A percentile compares a stretch with the other conserved stretches of the same genome.
These are phyloP conservation scores for Prunus yedoensis DNA, from an alignment of 331 rosid genomes.

Conservation along the genomic window DNA sequence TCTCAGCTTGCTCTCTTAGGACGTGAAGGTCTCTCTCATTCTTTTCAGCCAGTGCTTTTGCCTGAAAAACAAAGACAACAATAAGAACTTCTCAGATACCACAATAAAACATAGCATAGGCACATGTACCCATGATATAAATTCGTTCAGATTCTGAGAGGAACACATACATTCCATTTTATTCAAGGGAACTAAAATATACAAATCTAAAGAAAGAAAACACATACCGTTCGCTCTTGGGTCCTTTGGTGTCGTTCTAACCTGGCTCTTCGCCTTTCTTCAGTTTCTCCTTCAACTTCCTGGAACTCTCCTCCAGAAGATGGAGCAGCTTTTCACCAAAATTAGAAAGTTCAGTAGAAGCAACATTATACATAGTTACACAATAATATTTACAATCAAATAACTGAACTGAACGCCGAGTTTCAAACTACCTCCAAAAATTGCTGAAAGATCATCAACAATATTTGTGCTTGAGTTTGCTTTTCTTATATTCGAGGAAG, in stretches of 20 bases:
- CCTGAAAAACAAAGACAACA: slow-evolving; percentile 43
- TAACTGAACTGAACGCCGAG: slow-evolving; percentile 11
- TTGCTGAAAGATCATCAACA: slow-evolving; percentile 89
- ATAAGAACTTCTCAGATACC: slow-evolving; percentile 19
- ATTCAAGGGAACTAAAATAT: slow-evolving; percentile 19
- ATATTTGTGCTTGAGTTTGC: slow-evolving; percentile 71
- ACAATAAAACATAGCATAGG: not conserved
- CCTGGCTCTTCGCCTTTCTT: slow-evolving; percentile 92
- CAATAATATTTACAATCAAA: slow-evolving; percentile 11
- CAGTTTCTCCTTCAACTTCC: slow-evolving; percentile 91
- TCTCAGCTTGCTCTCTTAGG: slow-evolving; percentile 98
- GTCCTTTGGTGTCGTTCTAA: slow-evolving; percentile 93
- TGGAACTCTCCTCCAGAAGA: slow-evolving; percentile 81
- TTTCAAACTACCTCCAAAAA: slow-evolving; percentile 75
- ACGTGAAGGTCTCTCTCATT: slow-evolving; percentile 88
- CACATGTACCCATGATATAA: not conserved
- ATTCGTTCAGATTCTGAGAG: slow-evolving; percentile 7
- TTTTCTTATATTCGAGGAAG: slow-evolving; percentile 73
- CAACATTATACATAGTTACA: slow-evolving; percentile 13
- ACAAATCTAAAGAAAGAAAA: slow-evolving; percentile 19
- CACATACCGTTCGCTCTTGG: slow-evolving; percentile 85
- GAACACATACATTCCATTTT: slow-evolving; percentile 13
- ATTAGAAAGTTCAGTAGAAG: slow-evolving; percentile 30
- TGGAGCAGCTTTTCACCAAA: slow-evolving; percentile 62
- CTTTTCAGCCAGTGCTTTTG: slow-evolving; percentile 93